These are phyloP conservation scores for Pleurotus pulmonarius DNA, from an alignment of 768 basidiomycete species.

Conservation along the genomic window DNA sequence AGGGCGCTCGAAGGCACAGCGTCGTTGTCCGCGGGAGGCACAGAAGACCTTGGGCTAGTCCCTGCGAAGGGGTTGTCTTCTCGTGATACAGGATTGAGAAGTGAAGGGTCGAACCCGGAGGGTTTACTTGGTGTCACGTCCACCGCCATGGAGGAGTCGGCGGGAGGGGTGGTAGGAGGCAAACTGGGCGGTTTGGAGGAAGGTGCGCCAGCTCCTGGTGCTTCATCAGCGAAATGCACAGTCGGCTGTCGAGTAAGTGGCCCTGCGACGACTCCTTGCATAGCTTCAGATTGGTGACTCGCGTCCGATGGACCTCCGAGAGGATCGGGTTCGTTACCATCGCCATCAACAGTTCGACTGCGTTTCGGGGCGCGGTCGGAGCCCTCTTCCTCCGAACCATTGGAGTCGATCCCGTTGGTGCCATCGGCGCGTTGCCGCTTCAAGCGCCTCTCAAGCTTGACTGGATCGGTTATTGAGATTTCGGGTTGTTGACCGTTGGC, in stretches of 20 bases:
- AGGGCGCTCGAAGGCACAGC: too few relatives aligned
- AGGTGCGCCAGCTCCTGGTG: slow-evolving; percentile 9
- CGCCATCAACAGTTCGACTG: slow-evolving; percentile 40
- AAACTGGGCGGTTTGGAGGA: background rate
- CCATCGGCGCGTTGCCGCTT: slow-evolving; percentile 68
- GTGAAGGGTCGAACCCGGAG: slow-evolving; percentile 12
- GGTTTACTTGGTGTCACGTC: slow-evolving; percentile 5
- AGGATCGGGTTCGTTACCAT: slow-evolving; percentile 47
- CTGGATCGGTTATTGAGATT: slow-evolving; percentile 68
- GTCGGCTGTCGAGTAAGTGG: slow-evolving; percentile 20
- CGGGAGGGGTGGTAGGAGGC: background rate
- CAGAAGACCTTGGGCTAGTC: too few relatives aligned
- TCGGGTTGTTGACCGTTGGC: slow-evolving; percentile 72
- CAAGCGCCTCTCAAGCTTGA: slow-evolving; percentile 67
- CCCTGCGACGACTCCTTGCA: slow-evolving; percentile 12
- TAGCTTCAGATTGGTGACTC: slow-evolving; percentile 19
- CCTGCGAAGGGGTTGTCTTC: background rate
- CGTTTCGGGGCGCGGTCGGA: slow-evolving; percentile 55
- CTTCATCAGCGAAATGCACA: slow-evolving; percentile 49
- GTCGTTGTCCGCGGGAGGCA: too few relatives aligned
- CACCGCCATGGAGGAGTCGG: slow-evolving; percentile 10
- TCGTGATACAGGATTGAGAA: slow-evolving; percentile 14
- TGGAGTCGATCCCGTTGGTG: slow-evolving; percentile 40
- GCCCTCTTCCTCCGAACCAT: slow-evolving; percentile 52
- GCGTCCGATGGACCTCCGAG: slow-evolving; percentile 35